Conservation (phyloP, 495 filamentous ascomycete genomes). For the Sordaria brevicollis region DNA sequence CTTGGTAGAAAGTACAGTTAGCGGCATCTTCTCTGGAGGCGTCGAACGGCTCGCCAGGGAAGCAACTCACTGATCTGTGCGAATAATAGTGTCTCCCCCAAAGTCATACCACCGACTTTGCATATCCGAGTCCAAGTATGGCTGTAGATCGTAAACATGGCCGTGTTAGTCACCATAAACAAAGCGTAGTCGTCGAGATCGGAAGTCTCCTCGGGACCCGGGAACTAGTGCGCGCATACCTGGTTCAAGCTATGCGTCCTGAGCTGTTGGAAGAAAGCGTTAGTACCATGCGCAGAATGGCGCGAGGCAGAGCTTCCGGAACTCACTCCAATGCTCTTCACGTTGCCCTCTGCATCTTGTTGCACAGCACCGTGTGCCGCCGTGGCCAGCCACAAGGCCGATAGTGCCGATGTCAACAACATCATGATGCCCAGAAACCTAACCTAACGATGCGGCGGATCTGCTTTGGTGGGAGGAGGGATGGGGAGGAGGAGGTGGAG, state of each 20-base stretch:
- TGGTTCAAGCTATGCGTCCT: conserved; percentile 62
- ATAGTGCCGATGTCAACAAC: conserved; percentile 38
- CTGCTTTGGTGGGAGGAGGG: not conserved
- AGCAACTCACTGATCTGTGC: conserved; percentile 69
- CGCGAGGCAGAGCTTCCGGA: not conserved
- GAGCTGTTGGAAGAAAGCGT: conserved; percentile 38
- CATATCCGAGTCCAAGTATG: conserved; percentile 96
- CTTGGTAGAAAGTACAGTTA: conserved; percentile 30
- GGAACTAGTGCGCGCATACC: conserved; percentile 28
- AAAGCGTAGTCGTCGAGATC: not conserved
- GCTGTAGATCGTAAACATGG: conserved; percentile 35
- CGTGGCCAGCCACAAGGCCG: conserved; percentile 46
- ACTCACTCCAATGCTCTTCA: conserved; percentile 48
- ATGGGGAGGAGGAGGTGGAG: not conserved
- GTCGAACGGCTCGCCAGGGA: not conserved
- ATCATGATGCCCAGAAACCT: conserved; percentile 18
- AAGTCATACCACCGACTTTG: conserved; percentile 99
- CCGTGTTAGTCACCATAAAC: not conserved
- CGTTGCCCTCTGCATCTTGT: conserved; percentile 34
- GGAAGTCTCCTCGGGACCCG: not conserved
- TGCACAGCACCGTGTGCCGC: conserved; percentile 32
- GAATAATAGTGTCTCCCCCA: conserved; percentile 88
- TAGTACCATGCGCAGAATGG: not conserved
- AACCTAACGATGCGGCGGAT: not conserved
- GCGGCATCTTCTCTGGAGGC: not conserved